Conservation (phyloP, 805 yeast species). For the Candida lessepsii region DNA sequence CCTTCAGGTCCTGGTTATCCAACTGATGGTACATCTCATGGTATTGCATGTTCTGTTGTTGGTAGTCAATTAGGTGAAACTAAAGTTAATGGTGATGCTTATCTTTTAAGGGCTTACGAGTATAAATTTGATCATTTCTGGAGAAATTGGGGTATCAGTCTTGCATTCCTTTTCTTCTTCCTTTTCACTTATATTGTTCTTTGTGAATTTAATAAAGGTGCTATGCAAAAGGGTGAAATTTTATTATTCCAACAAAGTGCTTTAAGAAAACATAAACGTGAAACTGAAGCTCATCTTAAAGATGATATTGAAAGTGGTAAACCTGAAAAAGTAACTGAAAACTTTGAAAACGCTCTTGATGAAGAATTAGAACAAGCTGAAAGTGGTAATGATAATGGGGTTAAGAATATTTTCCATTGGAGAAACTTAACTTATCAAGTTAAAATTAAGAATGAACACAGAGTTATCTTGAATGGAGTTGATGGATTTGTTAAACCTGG, state of each 20-base stretch:
- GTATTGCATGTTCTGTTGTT: slow-evolving; percentile 56
- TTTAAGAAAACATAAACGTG: slow-evolving; percentile 30
- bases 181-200: slow-evolving; percentile 32
- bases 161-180: slow-evolving; percentile 50
- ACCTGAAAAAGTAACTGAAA: slow-evolving; percentile 24
- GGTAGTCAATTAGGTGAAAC: slow-evolving; percentile 59
- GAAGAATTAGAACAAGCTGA: not conserved
- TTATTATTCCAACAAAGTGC: slow-evolving; percentile 27
- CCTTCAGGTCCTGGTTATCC: slow-evolving; percentile 62
- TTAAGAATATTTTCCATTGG: slow-evolving; percentile 36
- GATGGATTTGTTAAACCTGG: slow-evolving; percentile 80
- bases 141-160: slow-evolving; percentile 74
- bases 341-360: slow-evolving; percentile 8
- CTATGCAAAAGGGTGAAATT: slow-evolving; percentile 46
- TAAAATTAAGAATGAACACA: slow-evolving; percentile 37
- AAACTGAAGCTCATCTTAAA: slow-evolving; percentile 11
- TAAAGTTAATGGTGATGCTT: slow-evolving; percentile 59
- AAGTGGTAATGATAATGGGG: slow-evolving; percentile 7
- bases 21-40: slow-evolving; percentile 15
- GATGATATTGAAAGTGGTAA: slow-evolving; percentile 21
- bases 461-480: slow-evolving; percentile 39
- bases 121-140: slow-evolving; percentile 64
- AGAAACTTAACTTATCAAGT: slow-evolving; percentile 37
- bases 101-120: slow-evolving; percentile 46
- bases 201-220: slow-evolving; percentile 41